These are phyloP conservation scores for Cystobasidium sp. DNA, from an alignment of 1,284 basidiomycete genomes.

Conservation along the genomic window DNA sequence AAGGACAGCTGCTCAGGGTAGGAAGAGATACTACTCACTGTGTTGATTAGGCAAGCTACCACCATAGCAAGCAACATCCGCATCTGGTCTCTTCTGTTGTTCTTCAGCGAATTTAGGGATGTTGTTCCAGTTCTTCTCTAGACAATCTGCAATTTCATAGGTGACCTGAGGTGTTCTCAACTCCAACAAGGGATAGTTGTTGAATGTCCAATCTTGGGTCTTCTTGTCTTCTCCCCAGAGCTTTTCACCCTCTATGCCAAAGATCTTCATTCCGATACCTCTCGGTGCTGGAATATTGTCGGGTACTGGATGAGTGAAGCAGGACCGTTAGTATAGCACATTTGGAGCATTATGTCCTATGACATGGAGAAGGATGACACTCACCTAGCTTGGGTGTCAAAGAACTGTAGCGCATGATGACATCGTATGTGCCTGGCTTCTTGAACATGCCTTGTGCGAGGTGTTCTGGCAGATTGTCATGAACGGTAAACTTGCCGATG, in stretches of 20 bases:
- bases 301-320: constrained; percentile 40
- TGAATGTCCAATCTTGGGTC: constrained; percentile 54
- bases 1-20: too few species aligned
- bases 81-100: constrained; percentile 50
- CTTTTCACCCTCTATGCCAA: constrained; percentile 47
- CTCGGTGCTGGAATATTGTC: constrained; percentile 53
- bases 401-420: constrained; percentile 50
- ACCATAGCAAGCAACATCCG: constrained; percentile 50
- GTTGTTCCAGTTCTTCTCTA: constrained; percentile 44
- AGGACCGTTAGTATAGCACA: neutral
- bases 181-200: constrained; percentile 48
- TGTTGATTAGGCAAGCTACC: constrained; percentile 50
- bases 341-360: too few species aligned
- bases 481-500: constrained; percentile 50
- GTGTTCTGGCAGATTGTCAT: constrained; percentile 50
- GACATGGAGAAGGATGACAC: too few species aligned
- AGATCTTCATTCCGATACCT: constrained; percentile 53
- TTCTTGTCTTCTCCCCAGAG: constrained; percentile 48
- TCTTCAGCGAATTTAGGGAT: constrained; percentile 45
- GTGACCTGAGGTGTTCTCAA: constrained; percentile 46
- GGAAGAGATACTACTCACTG: constrained; percentile 6
- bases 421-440: constrained; percentile 48
- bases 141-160: constrained; percentile 45
- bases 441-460: constrained; percentile 53
- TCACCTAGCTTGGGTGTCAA: constrained; percentile 49